Conservation (phyloP, 805 yeast species). For the Brettanomyces naardenensis region DNA sequence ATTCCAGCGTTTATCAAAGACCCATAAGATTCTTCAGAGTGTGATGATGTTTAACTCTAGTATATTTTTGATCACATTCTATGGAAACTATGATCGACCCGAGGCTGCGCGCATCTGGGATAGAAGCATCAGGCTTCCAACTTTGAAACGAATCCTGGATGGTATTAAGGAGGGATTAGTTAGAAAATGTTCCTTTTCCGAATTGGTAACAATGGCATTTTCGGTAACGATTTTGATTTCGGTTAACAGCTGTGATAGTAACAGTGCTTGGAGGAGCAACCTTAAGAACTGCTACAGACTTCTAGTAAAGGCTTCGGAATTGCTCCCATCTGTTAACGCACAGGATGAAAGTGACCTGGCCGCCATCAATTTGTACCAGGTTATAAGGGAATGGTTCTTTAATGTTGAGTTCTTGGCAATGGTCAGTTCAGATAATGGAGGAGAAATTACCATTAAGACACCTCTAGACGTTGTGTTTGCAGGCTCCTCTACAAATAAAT, state of each 20-base stretch:
- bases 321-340: neutral
- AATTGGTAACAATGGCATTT: constrained; percentile 3
- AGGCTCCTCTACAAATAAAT: neutral
- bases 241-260: constrained; percentile 3
- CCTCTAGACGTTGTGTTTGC: constrained; percentile 3
- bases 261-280: constrained; percentile 7
- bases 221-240: constrained; percentile 4
- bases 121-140: neutral
- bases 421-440: constrained; percentile 6
- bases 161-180: neutral
- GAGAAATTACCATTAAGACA: constrained; percentile 1
- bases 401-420: constrained; percentile 5
- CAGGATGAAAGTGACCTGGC: neutral
- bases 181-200: constrained; percentile 2
- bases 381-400: constrained; percentile 4
- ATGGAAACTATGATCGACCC: neutral
- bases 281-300: constrained; percentile 4
- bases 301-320: neutral
- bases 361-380: constrained; percentile 3
- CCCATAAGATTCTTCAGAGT: constrained; percentile 3
- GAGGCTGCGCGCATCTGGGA: constrained; percentile 3
- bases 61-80: constrained; percentile 5
- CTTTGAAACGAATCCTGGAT: constrained; percentile 2
- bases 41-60: constrained; percentile 3
- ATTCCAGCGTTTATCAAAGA: neutral